Base-by-base conservation (phyloP, 306 rosid genomes). In the Prunus mume region DNA sequence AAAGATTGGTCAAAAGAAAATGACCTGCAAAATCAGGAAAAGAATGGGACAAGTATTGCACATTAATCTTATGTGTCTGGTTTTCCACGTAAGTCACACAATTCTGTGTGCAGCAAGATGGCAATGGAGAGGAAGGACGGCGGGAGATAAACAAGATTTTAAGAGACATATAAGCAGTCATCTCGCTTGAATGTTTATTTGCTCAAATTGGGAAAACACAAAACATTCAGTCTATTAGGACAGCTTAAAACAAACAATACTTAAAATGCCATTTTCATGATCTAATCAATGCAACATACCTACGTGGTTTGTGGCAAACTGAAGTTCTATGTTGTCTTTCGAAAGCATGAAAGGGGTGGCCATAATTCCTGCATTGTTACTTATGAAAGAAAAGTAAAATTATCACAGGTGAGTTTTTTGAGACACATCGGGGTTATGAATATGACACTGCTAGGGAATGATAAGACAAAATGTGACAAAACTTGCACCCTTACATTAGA, bases 321-420 rank as follows among this genome's bases (percentile, higher is more conserved):
- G 97, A 61, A 90, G 84, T 80, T 94, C 98, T 71, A 91, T 88
- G 58, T 89, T 86, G 85, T 94, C 96, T 74, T 85, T 84, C 25
- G 96, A 91, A 76, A 89, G 88, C 41, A 69, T 69, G 85, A 86
- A 94, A 25, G 93, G 91, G 47, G 84, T 32, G 60, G 95, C 96
- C 87, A 84, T 79, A 68, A 91, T 68, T 76, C 96, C 98, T 81
- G 98, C 97, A 84, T 94, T 94, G 85, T 94, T 94, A 84, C 98
- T 94, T 82, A 75, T 72, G 84, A 79, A 68, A 85, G 61, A 73
- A 32, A 72, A 19, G 38, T 45, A 73, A 69, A 52, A 52, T 90
- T n/a, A 79, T 4, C 60, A 54, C 46, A 0, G 2, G 62, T 73
- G 49, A 60, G 62, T 61, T 56, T 25, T 51, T 66, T 22, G 65